Evolutionary conservation across 2,329 filamentous ascomycete species (phyloP), one percentile per base, ranked within the genome.

Genomic region (Dactylella cylindrospora): DNA sequence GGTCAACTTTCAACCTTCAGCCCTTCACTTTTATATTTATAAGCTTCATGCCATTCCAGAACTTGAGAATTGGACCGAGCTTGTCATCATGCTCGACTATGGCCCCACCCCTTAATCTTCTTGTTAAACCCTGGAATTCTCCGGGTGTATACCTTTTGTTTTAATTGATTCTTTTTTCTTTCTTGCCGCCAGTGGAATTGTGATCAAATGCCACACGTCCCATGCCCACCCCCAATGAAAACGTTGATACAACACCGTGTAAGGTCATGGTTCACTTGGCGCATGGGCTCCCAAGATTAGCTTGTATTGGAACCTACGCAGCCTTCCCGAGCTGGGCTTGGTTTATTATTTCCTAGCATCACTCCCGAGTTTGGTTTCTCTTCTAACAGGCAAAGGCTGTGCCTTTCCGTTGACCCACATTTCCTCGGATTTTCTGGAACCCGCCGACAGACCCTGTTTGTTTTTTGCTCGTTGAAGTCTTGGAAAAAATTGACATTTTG

Each of bases 81-180:
- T 23, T 53, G 49, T 53, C 49, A 53, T 53, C 46, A 50, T 50
- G 33, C 46, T n/a, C n/a, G n/a, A n/a, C n/a, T n/a, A n/a, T n/a
- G n/a, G n/a, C 46, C 46, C 31, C 46, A 33, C 25, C 12, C n/a
- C 13, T 12, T 29, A 9, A 4, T 31, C 5, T 10, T 47, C 12
- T 23, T 25, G 25, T 17, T 32, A 32, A 40, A 17, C 26, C 28
- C 43, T 31, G 10, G 17, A 7, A 25, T 43, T 23, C 25, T 19
- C 13, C 15, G 40, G 29, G 40, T 29, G 26, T 32, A n/a, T 23
- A 20, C 4, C 40, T 10, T 44, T 12, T 44, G 22, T 45, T 28
- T 23, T 23, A 45, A 22, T 22, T 35, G 40, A 44, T 29, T 13
- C 32, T n/a, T n/a, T n/a, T n/a, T n/a, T n/a, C n/a, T n/a, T n/a